Conservation (phyloP, 2,329 filamentous ascomycete species). For the Pyrenochaeta sp. region DNA sequence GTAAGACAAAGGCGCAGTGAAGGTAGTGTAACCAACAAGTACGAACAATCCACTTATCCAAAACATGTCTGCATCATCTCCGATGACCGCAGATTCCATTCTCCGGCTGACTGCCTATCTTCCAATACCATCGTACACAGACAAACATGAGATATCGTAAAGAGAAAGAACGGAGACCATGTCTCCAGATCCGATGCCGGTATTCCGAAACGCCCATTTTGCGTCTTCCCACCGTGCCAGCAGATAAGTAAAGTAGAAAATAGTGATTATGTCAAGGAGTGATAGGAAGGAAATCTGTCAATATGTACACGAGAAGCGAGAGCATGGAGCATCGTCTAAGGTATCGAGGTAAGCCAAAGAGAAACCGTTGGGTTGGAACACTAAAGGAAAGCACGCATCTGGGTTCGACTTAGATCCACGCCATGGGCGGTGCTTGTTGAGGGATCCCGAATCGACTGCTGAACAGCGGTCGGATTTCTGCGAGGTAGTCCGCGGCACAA, state of each 20-base stretch:
- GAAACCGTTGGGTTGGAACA: constrained; percentile 5
- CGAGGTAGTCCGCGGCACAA: constrained; percentile 82
- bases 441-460: constrained; percentile 28
- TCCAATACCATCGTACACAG: constrained; percentile 14
- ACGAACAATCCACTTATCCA: constrained; percentile 14
- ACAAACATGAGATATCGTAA: constrained; percentile 25
- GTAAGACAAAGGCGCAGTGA: constrained; percentile 14
- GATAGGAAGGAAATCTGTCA: constrained; percentile 13
- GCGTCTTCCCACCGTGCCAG: constrained; percentile 19
- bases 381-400: background rate
- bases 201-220: constrained; percentile 20
- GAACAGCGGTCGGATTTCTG: constrained; percentile 75
- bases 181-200: constrained; percentile 21
- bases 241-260: constrained; percentile 18
- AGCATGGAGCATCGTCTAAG: constrained; percentile 21
- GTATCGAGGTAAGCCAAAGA: constrained; percentile 12
- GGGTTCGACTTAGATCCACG: constrained; percentile 43
- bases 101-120: constrained; percentile 6
- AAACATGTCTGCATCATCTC: constrained; percentile 9
- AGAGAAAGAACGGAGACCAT: constrained; percentile 25
- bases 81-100: constrained; percentile 2
- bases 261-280: constrained; percentile 28
- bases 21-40: constrained; percentile 14
- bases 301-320: constrained; percentile 28
- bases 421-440: constrained; percentile 36